phyloP scores from a whole-genome alignment of 2,329 filamentous ascomycete species.

The Diaporthe nobilis region DNA sequence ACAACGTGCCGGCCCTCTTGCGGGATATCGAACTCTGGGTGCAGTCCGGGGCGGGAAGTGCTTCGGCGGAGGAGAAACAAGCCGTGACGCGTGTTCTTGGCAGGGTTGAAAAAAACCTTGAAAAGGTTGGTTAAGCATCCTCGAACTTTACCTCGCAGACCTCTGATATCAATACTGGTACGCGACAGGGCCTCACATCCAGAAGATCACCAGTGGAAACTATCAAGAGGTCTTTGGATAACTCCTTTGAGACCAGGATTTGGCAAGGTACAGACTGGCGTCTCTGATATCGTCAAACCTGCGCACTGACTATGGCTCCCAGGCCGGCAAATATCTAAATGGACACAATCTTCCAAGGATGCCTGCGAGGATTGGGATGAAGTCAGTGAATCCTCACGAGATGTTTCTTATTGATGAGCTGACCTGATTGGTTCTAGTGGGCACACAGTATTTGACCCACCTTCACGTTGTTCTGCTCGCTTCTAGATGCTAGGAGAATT shows the following conservation, averaged over 20 bases:
- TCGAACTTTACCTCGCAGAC: no score
- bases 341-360: neutral
- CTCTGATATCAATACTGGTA: neutral
- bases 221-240: neutral
- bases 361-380: neutral
- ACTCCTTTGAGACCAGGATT: neutral
- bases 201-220: neutral
- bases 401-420: neutral
- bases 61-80: slow-evolving; percentile 1
- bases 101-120: neutral
- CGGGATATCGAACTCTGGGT: slow-evolving; percentile 1
- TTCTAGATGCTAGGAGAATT: neutral
- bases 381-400: neutral
- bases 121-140: neutral
- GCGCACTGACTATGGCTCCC: neutral
- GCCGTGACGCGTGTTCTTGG: neutral
- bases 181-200: neutral
- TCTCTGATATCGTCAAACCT: no score
- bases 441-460: neutral
- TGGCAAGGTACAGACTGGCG: neutral
- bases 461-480: neutral
- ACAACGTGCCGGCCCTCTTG: neutral
- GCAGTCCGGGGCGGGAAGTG: slow-evolving; percentile 1
- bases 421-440: neutral
- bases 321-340: neutral